These are phyloP conservation scores for Daldinia childiae DNA, from an alignment of 495 filamentous ascomycete genomes.

Conservation along the genomic window DNA sequence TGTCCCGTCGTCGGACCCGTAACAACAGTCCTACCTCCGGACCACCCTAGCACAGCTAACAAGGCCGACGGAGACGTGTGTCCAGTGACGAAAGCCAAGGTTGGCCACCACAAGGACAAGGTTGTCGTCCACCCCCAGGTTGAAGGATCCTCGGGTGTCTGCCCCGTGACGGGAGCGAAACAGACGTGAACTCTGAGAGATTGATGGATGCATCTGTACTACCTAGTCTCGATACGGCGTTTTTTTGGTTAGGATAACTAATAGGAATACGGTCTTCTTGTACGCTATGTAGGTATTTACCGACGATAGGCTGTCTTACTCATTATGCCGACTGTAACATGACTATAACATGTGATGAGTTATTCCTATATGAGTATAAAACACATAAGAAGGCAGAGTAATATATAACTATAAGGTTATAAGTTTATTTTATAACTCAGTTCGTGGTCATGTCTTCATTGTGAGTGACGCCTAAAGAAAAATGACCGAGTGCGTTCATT, in stretches of 20 bases:
- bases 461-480: background rate
- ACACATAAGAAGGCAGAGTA: background rate
- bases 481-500: background rate
- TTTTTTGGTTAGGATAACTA: background rate
- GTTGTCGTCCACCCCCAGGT: slow-evolving; percentile 53
- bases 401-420: background rate
- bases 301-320: background rate
- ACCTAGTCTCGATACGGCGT: background rate
- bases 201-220: background rate
- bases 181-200: slow-evolving; percentile 9
- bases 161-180: slow-evolving; percentile 53
- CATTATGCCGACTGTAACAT: background rate
- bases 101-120: slow-evolving; percentile 58
- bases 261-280: background rate
- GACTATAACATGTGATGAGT: background rate
- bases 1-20: slow-evolving; percentile 59
- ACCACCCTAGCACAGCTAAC: slow-evolving; percentile 55
- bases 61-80: slow-evolving; percentile 56
- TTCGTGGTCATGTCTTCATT: background rate
- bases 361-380: background rate
- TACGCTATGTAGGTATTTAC: background rate
- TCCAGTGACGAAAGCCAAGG: slow-evolving; percentile 60
- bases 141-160: slow-evolving; percentile 48
- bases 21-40: slow-evolving; percentile 56
- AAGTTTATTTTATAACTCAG: background rate